Base-by-base conservation (phyloP, 768 basidiomycete genomes). In the Hygrophoropsis aurantiaca region DNA sequence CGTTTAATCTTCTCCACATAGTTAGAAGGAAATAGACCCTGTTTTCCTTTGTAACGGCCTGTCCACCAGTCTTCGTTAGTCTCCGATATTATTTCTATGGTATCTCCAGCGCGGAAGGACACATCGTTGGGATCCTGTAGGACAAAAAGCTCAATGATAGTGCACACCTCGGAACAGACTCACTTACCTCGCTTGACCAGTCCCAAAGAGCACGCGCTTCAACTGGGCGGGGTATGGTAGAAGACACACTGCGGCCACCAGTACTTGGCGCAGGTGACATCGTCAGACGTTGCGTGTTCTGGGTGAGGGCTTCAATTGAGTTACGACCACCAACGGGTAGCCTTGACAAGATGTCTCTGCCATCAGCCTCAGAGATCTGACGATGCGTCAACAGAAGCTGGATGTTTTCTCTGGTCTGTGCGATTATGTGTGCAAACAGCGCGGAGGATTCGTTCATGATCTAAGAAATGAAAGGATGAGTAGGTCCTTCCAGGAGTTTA, bases 11-110 rank as follows among this genome's bases (percentile, higher is more conserved):
- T 83, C 68, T 89, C 81, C 33, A 90, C 86, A 44, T 89, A 79
- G 52, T 79, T 80, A 11, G 85, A 77, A 0, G 91, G 92, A 73
- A 94, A 90, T 30, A 93, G 74, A 4, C 85, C 91, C 45, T 84
- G 77, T 48, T 69, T 74, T 20, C 83, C 84, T 26, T 82, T 76
- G 46, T 75, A 57, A 50, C 65, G 73, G 21, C 92, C 91, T 7
- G 77, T 80, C 90, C 90, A 95, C 92, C 92, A 94, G 62, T 94
- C 92, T 3, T 73, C 73, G 48, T 93, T 91, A 37, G 81, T 86
- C 60, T 93, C 88, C 48, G 85, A 79, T 34, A 88, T 62, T 47
- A 95, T 75, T 47, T 90, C 87, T 49, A 95, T 78, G 37, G 81
- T 71, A 58, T 94, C 92, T 3, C 90, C 92, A 0, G 77, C 64